Evolutionary conservation across 805 yeast genomes (phyloP).

Genomic region (Spathaspora sp.): DNA sequence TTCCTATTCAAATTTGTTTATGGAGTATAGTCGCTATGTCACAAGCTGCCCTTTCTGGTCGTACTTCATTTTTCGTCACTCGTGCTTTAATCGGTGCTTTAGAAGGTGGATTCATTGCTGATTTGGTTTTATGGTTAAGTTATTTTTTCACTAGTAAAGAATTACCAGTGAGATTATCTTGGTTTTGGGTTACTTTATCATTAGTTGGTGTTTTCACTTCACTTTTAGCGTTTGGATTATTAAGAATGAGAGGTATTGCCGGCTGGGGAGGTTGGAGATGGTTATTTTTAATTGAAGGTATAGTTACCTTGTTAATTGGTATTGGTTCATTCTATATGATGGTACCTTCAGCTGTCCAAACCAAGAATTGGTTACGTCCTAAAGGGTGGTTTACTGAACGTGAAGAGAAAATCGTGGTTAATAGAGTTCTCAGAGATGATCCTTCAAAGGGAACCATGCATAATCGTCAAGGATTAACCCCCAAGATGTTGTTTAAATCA

Average conservation of each 20-base stretch:
- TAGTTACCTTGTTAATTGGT: conserved; percentile 51
- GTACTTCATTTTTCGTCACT: conserved; percentile 41
- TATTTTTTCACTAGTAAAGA: conserved; percentile 62
- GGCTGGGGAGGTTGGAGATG: conserved; percentile 57
- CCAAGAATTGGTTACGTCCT: conserved; percentile 42
- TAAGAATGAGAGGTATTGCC: conserved; percentile 44
- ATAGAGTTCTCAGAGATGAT: conserved; percentile 57
- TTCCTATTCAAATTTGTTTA: conserved; percentile 51
- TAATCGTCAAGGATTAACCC: conserved; percentile 50
- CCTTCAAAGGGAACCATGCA: conserved; percentile 61
- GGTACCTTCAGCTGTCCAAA: conserved; percentile 52
- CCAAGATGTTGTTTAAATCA: conserved; percentile 35
- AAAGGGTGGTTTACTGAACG: conserved; percentile 47
- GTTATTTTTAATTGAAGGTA: conserved; percentile 59
- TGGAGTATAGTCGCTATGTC: conserved; percentile 56
- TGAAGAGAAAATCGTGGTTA: conserved; percentile 55
- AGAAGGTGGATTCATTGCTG: conserved; percentile 73
- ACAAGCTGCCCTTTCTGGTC: conserved; percentile 30
- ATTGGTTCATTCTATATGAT: conserved; percentile 37
- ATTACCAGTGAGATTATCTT: conserved; percentile 53
- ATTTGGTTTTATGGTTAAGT: conserved; percentile 57
- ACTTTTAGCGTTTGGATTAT: conserved; percentile 48
- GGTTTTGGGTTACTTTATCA: conserved; percentile 28
- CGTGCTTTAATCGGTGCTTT: conserved; percentile 51
- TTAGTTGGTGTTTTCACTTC: conserved; percentile 10